These are phyloP conservation scores for Diaporthe sp. DNA, from an alignment of 2,329 filamentous ascomycete species.

Conservation along the genomic window DNA sequence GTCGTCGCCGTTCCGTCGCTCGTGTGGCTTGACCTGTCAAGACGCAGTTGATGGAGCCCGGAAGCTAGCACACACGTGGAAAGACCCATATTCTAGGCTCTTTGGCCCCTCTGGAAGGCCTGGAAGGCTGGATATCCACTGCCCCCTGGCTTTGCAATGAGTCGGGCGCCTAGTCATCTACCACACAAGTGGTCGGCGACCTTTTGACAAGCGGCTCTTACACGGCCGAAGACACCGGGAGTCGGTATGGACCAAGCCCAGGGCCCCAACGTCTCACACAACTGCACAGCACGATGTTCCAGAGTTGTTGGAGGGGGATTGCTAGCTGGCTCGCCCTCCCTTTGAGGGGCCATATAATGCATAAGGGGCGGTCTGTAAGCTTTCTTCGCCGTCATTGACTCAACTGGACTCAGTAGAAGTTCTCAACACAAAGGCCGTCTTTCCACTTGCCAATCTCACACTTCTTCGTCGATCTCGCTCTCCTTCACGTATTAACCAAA, in stretches of 20 bases:
- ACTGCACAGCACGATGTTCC: conserved; percentile 11
- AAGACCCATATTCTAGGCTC: conserved; percentile 23
- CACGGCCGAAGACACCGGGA: conserved; percentile 22
- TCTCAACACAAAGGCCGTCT: background rate
- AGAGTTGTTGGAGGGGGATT: conserved; percentile 12
- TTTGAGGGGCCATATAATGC: conserved; percentile 17
- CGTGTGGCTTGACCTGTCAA: background rate
- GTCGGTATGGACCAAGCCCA: conserved; percentile 12
- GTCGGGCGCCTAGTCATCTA: conserved; percentile 9
- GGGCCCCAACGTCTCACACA: conserved; percentile 17
- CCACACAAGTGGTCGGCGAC: conserved; percentile 14
- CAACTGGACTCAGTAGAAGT: background rate
- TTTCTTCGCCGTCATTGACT: background rate
- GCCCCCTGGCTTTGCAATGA: conserved; percentile 15
- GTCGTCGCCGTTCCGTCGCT: background rate
- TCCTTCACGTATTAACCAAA: background rate
- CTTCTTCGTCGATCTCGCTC: background rate
- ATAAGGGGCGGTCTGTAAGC: background rate
- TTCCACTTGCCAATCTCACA: background rate
- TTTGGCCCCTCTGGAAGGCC: conserved; percentile 16
- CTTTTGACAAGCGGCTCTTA: conserved; percentile 17
- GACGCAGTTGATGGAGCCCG: conserved; percentile 11
- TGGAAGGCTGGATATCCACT: background rate
- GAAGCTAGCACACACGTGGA: conserved; percentile 31
- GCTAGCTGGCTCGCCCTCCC: conserved; percentile 24